phyloP scores from a whole-genome alignment of 192 early-diverging fungal species.

The Coemansia sp. region DNA sequence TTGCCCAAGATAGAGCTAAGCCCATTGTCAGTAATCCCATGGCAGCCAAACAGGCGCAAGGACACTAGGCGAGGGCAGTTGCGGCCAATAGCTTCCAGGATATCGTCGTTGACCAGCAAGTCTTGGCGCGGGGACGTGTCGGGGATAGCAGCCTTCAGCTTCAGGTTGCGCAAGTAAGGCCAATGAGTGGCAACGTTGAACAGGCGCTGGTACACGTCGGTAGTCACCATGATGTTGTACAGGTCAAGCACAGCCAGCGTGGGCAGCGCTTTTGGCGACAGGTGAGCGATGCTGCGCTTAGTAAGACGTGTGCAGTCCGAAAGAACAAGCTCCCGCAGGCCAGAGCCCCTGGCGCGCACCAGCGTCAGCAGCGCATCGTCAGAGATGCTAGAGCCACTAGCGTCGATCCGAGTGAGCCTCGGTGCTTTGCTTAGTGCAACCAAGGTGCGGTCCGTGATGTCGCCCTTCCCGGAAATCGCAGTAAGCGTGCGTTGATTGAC shows the following conservation, averaged over 20 bases:
- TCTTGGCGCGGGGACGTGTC: slow-evolving; percentile 39
- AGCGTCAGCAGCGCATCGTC: slow-evolving; percentile 39
- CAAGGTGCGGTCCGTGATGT: slow-evolving; percentile 32
- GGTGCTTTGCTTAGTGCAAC: slow-evolving; percentile 29
- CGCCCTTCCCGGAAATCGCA: slow-evolving; percentile 28
- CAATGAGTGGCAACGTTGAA: slow-evolving; percentile 39
- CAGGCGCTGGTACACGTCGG: slow-evolving; percentile 40
- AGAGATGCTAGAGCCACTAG: slow-evolving; percentile 40
- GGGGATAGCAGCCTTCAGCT: slow-evolving; percentile 46
- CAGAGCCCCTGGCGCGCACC: slow-evolving; percentile 17
- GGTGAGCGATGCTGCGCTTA: slow-evolving; percentile 29
- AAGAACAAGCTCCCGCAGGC: slow-evolving; percentile 32
- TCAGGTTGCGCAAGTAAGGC: slow-evolving; percentile 48
- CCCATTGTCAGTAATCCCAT: slow-evolving; percentile 47
- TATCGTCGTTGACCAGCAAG: slow-evolving; percentile 49
- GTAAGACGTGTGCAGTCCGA: slow-evolving; percentile 50
- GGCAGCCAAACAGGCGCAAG: slow-evolving; percentile 51
- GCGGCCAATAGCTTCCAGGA: slow-evolving; percentile 44
- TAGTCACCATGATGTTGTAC: slow-evolving; percentile 51
- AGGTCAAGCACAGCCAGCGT: slow-evolving; percentile 28
- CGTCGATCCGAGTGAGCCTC: slow-evolving; percentile 27
- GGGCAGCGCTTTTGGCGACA: slow-evolving; percentile 38
- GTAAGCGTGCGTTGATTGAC: slow-evolving; percentile 28
- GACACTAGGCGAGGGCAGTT: slow-evolving; percentile 49
- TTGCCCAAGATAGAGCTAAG: slow-evolving; percentile 49